Percentiles rank a stretch among this genome's conserved stretches.
Conservation (phyloP, 768 basidiomycete genomes). For the Mycena chlorophos region DNA sequence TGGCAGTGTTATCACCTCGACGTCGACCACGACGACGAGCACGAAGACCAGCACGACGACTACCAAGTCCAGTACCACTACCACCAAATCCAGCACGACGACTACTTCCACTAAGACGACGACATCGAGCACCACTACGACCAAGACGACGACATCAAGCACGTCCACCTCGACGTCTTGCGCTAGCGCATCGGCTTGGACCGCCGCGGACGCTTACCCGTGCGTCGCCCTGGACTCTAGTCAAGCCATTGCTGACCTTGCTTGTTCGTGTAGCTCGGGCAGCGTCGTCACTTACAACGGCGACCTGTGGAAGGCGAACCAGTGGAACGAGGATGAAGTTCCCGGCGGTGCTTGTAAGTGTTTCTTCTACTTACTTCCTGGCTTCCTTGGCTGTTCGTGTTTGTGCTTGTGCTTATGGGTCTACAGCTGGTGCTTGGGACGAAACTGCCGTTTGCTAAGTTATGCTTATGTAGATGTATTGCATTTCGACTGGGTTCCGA, state of each 20-base stretch:
- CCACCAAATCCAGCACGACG: neutral
- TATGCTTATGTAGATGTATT: too few species aligned
- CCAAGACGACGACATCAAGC: conserved; percentile 6
- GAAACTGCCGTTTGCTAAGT: too few species aligned
- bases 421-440: too few species aligned
- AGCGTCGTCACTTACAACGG: conserved; percentile 8
- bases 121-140: neutral
- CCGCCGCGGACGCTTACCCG: conserved; percentile 4
- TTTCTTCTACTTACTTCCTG: too few species aligned
- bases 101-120: conserved; percentile 7
- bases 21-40: too few species aligned
- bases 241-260: neutral
- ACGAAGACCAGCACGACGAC: too few species aligned
- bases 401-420: too few species aligned
- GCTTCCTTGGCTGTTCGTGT: too few species aligned
- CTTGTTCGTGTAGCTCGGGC: neutral
- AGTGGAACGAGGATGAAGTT: conserved; percentile 15
- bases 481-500: too few species aligned
- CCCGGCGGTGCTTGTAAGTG: too few species aligned
- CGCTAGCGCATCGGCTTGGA: conserved; percentile 15
- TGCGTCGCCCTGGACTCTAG: conserved; percentile 6
- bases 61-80: neutral
- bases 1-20: too few species aligned
- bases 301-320: conserved; percentile 15
- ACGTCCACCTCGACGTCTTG: too few species aligned